phyloP scores from a whole-genome alignment of 352 stramenopile genomes.

The Phytophthora uliginosa region DNA sequence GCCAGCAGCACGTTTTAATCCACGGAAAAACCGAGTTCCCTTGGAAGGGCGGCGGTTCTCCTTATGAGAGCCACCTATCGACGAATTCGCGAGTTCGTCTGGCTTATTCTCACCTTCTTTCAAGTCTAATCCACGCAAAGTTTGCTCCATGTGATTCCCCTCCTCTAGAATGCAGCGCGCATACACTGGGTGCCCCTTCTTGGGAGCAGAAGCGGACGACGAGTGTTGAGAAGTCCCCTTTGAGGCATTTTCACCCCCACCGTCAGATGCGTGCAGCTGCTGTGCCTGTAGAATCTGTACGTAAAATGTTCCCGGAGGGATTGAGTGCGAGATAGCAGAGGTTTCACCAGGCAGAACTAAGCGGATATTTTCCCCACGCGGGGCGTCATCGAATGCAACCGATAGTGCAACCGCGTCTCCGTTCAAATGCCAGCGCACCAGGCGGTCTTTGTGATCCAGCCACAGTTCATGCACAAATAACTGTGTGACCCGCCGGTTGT shows the following conservation, averaged over 20 bases:
- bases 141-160: conserved; percentile 81
- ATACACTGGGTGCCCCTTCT: conserved; percentile 74
- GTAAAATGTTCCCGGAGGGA: conserved; percentile 84
- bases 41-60: conserved; percentile 65
- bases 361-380: conserved; percentile 79
- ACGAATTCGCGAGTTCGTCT: conserved; percentile 36
- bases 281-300: conserved; percentile 83
- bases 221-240: conserved; percentile 24
- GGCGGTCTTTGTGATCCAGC: conserved; percentile 85
- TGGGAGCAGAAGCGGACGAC: conserved; percentile 28
- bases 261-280: conserved; percentile 63
- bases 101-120: conserved; percentile 35
- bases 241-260: conserved; percentile 12
- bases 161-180: conserved; percentile 82
- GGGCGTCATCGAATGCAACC: conserved; percentile 77
- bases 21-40: conserved; percentile 76
- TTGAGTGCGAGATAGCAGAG: conserved; percentile 79
- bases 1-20: conserved; percentile 76
- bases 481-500: conserved; percentile 76
- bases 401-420: conserved; percentile 84
- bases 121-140: conserved; percentile 72
- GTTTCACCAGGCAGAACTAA: conserved; percentile 81
- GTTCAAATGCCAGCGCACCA: conserved; percentile 89
- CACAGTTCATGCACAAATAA: conserved; percentile 89
- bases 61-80: conserved; percentile 27